phyloP scores from a whole-genome alignment of 73 alveolate species.

The Paramecium sonneborni region DNA sequence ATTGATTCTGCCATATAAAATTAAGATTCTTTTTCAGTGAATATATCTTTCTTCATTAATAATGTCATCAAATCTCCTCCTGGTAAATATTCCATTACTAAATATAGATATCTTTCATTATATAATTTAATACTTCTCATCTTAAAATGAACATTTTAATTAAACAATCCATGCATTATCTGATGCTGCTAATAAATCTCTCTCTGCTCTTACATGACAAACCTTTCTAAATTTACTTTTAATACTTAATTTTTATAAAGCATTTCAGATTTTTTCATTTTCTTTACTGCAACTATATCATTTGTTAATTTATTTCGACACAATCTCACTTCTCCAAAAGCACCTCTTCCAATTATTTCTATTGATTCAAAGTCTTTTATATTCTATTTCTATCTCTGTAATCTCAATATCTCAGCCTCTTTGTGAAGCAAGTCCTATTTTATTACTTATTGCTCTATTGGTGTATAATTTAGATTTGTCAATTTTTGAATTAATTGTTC shows the following conservation, averaged over 20 bases:
- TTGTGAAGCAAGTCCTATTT: constrained; percentile 70
- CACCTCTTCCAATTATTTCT: constrained; percentile 87
- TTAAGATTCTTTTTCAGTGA: constrained; percentile 87
- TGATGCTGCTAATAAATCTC: constrained; percentile 80
- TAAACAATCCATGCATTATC: constrained; percentile 75
- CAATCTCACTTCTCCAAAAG: constrained; percentile 90
- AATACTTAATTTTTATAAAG: constrained; percentile 72
- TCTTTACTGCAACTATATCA: constrained; percentile 73
- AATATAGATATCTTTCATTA: constrained; percentile 67
- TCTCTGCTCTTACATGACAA: constrained; percentile 79
- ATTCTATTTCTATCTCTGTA: constrained; percentile 61
- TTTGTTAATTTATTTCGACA: constrained; percentile 64
- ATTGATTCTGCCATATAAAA: constrained; percentile 86
- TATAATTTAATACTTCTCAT: constrained; percentile 68
- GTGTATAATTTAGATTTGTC: constrained; percentile 69
- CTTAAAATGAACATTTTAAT: constrained; percentile 69
- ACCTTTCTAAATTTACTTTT: neutral
- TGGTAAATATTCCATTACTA: constrained; percentile 75
- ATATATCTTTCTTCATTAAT: constrained; percentile 87
- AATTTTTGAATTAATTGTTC: constrained; percentile 61
- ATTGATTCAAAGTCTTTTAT: constrained; percentile 77
- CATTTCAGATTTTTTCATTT: constrained; percentile 82
- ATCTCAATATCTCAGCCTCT: constrained; percentile 72
- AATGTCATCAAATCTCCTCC: constrained; percentile 85
- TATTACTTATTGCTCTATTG: constrained; percentile 67